A percentile compares a stretch with the other conserved stretches of the same genome.
These are phyloP conservation scores for Apophysomyces variabilis DNA, from an alignment of 371 early-diverging fungal species.

Conservation along the genomic window DNA sequence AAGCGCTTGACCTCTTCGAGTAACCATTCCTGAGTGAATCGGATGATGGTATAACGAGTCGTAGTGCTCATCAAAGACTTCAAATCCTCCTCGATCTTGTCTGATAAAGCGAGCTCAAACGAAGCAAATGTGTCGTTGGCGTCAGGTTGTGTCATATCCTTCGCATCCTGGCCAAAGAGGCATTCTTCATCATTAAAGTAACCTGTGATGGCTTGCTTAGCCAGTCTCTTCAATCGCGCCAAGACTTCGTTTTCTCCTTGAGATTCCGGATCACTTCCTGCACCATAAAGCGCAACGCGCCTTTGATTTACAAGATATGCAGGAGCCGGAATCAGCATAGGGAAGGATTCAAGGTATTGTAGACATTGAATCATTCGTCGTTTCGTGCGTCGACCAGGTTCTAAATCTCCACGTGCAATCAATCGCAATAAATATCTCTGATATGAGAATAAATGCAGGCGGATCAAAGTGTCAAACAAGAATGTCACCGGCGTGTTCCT, in stretches of 20 bases:
- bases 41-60: constrained; percentile 55
- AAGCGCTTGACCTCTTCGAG: constrained; percentile 63
- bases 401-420: constrained; percentile 70
- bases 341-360: constrained; percentile 59
- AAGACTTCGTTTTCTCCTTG: constrained; percentile 29
- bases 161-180: constrained; percentile 43
- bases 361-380: constrained; percentile 55
- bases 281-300: constrained; percentile 50
- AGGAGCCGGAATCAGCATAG: constrained; percentile 45
- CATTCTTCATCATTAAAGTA: constrained; percentile 26
- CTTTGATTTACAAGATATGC: constrained; percentile 62
- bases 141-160: constrained; percentile 55
- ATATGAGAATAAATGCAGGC: constrained; percentile 62
- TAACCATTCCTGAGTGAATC: constrained; percentile 64
- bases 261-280: constrained; percentile 27
- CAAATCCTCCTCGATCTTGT: constrained; percentile 40
- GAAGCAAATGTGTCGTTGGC: constrained; percentile 44
- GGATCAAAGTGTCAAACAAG: constrained; percentile 65
- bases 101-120: constrained; percentile 36
- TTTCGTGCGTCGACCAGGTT: constrained; percentile 41
- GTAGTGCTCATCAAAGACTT: constrained; percentile 38
- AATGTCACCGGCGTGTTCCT: constrained; percentile 26
- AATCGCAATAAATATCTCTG: constrained; percentile 63
- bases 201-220: constrained; percentile 32
- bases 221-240: constrained; percentile 33